phyloP scores from a whole-genome alignment of 2,329 filamentous ascomycete species.

The Fusarium torulosum region DNA sequence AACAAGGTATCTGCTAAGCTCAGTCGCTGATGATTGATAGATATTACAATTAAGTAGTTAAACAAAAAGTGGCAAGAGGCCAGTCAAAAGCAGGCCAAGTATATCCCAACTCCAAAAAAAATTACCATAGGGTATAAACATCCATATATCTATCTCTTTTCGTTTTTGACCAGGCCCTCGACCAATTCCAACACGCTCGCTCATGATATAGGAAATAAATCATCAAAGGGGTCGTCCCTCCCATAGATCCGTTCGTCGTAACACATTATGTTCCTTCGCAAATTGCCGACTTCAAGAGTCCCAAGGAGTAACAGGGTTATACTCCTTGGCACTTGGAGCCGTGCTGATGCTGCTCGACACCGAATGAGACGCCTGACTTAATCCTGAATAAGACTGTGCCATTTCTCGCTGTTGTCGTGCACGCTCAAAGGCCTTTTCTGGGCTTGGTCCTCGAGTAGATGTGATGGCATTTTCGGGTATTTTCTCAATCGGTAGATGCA shows the following conservation, averaged over 20 bases:
- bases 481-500: slow-evolving; percentile 60
- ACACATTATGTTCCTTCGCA: slow-evolving; percentile 11
- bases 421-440: slow-evolving; percentile 59
- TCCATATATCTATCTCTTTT: slow-evolving; percentile 11
- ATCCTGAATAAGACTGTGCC: slow-evolving; percentile 46
- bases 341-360: slow-evolving; percentile 55
- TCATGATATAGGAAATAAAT: slow-evolving; percentile 21
- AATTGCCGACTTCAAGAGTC: slow-evolving; percentile 32
- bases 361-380: slow-evolving; percentile 49
- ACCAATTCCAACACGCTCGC: slow-evolving; percentile 28
- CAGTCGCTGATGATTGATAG: not conserved
- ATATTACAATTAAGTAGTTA: not conserved
- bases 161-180: slow-evolving; percentile 4
- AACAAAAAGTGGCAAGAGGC: not conserved
- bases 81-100: not conserved
- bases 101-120: not conserved
- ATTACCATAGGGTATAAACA: slow-evolving; percentile 27
- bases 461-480: slow-evolving; percentile 62
- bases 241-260: slow-evolving; percentile 16
- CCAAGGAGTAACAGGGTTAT: slow-evolving; percentile 53
- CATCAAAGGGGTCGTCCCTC: slow-evolving; percentile 10
- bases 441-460: slow-evolving; percentile 59
- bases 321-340: slow-evolving; percentile 47
- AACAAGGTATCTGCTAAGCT: not conserved
- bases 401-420: slow-evolving; percentile 52